These are phyloP conservation scores for Cyberlindnera maritima DNA, from an alignment of 805 yeast genomes.

Conservation along the genomic window DNA sequence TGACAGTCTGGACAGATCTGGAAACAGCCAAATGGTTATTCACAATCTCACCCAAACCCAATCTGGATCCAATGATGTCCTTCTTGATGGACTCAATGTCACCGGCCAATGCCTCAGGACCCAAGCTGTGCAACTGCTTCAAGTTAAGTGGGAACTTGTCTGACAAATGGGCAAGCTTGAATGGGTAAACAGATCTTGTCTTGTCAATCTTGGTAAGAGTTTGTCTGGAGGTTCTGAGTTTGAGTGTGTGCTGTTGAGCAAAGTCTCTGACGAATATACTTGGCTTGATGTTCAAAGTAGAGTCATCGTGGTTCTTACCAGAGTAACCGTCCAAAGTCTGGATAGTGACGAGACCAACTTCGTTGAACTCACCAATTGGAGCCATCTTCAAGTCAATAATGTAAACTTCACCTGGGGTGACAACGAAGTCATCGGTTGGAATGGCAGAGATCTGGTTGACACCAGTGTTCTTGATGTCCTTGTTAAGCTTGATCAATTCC, in stretches of 20 bases:
- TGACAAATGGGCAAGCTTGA: slow-evolving; percentile 75
- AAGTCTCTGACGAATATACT: slow-evolving; percentile 83
- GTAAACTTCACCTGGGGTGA: slow-evolving; percentile 82
- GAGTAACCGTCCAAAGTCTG: slow-evolving; percentile 62
- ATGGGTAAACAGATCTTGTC: slow-evolving; percentile 82
- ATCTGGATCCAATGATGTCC: slow-evolving; percentile 59
- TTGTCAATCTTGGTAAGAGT: slow-evolving; percentile 70
- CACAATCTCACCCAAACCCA: slow-evolving; percentile 76
- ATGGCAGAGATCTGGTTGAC: slow-evolving; percentile 52
- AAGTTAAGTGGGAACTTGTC: slow-evolving; percentile 56
- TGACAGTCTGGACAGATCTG: slow-evolving; percentile 68
- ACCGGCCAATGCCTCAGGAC: slow-evolving; percentile 28
- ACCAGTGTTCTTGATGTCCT: slow-evolving; percentile 32
- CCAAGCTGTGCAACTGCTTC: slow-evolving; percentile 30
- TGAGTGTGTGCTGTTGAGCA: slow-evolving; percentile 75
- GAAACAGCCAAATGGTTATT: slow-evolving; percentile 78
- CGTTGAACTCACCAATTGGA: slow-evolving; percentile 50
- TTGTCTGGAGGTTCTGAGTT: slow-evolving; percentile 69
- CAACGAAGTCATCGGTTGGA: slow-evolving; percentile 73
- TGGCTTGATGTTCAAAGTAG: slow-evolving; percentile 55
- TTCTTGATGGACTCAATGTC: slow-evolving; percentile 43
- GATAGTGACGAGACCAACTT: slow-evolving; percentile 66
- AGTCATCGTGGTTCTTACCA: slow-evolving; percentile 57
- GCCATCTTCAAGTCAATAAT: slow-evolving; percentile 80
- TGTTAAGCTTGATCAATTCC: slow-evolving; percentile 40